Evolutionary conservation across 768 basidiomycete species (phyloP).

Genomic region (Chalciporus chontae): DNA sequence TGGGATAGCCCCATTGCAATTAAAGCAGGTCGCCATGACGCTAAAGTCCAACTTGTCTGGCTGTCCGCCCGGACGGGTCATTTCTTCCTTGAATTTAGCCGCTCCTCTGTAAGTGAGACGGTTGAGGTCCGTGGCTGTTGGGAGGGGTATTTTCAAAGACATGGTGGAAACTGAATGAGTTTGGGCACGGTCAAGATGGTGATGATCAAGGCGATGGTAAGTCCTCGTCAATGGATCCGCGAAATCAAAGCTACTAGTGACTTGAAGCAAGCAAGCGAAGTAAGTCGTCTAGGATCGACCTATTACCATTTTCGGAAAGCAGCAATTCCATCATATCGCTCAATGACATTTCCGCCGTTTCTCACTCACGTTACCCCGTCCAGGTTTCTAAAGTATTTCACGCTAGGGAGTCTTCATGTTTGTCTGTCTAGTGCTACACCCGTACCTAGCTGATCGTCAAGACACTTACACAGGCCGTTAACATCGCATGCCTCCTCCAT

Average conservation of each 20-base stretch:
- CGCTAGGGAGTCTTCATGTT: conserved; percentile 28
- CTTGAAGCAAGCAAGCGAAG: no score
- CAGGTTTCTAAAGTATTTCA: conserved; percentile 18
- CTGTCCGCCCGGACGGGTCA: conserved; percentile 25
- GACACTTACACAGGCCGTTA: conserved; percentile 44
- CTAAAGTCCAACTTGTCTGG: conserved; percentile 29
- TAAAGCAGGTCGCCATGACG: conserved; percentile 20
- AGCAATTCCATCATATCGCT: not conserved
- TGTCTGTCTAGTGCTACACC: conserved; percentile 1
- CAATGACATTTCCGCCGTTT: conserved; percentile 16
- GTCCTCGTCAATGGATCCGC: not conserved
- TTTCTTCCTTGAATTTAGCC: conserved; percentile 25
- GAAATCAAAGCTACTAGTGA: no score
- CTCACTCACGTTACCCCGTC: conserved; percentile 4
- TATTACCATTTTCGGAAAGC: not conserved
- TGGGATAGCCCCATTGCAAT: conserved; percentile 16
- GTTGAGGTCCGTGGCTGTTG: conserved; percentile 25
- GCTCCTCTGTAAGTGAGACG: conserved; percentile 28
- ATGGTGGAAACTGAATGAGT: conserved; percentile 6
- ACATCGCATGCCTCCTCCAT: conserved; percentile 56
- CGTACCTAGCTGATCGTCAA: not conserved
- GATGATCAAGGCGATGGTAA: not conserved
- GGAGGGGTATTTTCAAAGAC: conserved; percentile 19
- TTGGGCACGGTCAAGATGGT: not conserved
- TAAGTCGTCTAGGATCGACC: no score